Base-by-base conservation (phyloP, 2,329 filamentous ascomycete genomes). In the Penicillium sp. region DNA sequence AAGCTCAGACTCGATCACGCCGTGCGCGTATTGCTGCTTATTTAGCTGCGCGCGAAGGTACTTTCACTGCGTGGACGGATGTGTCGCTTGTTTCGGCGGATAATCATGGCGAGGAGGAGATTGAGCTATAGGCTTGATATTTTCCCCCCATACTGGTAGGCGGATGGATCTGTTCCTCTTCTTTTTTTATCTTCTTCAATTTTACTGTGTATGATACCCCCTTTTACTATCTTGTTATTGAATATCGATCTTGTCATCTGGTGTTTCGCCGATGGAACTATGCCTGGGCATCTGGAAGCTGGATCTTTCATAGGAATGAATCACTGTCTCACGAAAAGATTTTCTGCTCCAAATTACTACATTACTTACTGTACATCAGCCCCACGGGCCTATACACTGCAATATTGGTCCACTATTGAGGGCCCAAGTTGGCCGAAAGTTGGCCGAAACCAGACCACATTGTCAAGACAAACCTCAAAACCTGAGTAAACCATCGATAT, bases 81-180 rank as follows among this genome's bases (percentile, higher is more conserved):
- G 62, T 75, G n/a, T 68, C 76, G 4, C 66, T 82, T 29, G 68
- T 80, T 31, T 81, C 78, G 27, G 71, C 74, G 6, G 72, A 75
- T 62, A 78, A 78, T 58, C 77, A 80, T 66, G 69, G 71, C 0
- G 67, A 75, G 54, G 68, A 72, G 48, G 78, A 81, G 58, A 55
- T 73, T 54, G 78, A 80, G 61, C 58, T 80, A 35, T 80, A 53
- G 66, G n/a, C 31, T 46, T 40, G 27, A 17, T 50, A 7, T 23
- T 13, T 43, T 40, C n/a, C n/a, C n/a, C n/a, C n/a, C 9, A 13
- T 25, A 37, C 13, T 17, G 5, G n/a, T 8, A 31, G 21, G 25
- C 15, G 35, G 21, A 10, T 31, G 6, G 27, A 10, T 25, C 23
- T 10, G 6, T 27, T 37, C 12, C 27, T 35, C 21, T 33, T n/a